Evolutionary conservation across 148 eudicot genomes (phyloP).

Genomic region (Rhododendron vialii): DNA sequence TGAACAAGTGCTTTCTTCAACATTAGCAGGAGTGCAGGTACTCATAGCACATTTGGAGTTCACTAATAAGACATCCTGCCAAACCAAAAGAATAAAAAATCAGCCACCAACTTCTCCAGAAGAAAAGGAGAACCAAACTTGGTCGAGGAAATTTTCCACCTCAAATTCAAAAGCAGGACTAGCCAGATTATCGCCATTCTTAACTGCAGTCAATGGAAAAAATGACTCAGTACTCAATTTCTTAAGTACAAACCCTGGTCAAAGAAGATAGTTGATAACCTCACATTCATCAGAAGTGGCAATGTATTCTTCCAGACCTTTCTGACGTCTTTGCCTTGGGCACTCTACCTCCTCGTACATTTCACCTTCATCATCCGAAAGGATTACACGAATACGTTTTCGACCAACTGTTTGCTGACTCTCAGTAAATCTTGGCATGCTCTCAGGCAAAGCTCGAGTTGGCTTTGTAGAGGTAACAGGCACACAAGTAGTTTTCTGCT

Average conservation of each 20-base stretch:
- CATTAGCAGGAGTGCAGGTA: conserved; percentile 40
- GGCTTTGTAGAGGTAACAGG: conserved; percentile 15
- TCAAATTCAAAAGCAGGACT: conserved; percentile 30
- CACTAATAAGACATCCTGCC: conserved; percentile 47
- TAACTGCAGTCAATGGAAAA: conserved; percentile 49
- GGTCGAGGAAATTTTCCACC: conserved; percentile 34
- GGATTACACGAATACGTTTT: conserved; percentile 69
- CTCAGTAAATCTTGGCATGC: conserved; percentile 38
- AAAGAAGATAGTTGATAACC: conserved; percentile 3
- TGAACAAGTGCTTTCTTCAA: conserved; percentile 61
- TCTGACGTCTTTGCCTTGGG: conserved; percentile 26
- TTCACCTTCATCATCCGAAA: conserved; percentile 85
- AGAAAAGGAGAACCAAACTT: neutral
- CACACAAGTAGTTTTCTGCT: conserved; percentile 24
- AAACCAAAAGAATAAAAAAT: conserved; percentile 6
- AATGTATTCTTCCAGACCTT: conserved; percentile 36
- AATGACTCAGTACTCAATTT: conserved; percentile 10
- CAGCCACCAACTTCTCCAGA: conserved; percentile 2
- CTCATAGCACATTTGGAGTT: conserved; percentile 35
- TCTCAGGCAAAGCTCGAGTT: conserved; percentile 31
- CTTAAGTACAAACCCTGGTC: neutral
- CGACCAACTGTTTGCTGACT: conserved; percentile 52
- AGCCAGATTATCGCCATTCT: conserved; percentile 22
- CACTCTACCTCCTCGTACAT: conserved; percentile 30
- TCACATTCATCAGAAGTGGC: conserved; percentile 73